Evolutionary conservation across 139 green algal species (phyloP).

Genomic region (Zygnema circumcarinatum): DNA sequence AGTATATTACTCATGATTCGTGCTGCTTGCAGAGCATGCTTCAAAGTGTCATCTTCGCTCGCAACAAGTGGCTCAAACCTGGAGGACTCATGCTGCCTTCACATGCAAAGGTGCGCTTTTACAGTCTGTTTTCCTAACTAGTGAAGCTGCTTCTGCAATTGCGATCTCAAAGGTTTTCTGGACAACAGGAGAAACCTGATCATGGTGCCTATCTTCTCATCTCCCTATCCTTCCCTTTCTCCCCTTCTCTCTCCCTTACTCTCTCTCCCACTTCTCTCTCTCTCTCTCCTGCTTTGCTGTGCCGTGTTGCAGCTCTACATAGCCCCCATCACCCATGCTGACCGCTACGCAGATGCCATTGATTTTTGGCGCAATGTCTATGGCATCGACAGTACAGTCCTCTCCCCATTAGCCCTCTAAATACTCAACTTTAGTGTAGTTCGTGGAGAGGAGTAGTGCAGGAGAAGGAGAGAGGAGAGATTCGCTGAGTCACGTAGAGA

Average conservation of each 20-base stretch:
- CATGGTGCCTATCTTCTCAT: neutral
- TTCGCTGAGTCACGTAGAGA: no score
- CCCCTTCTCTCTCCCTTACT: neutral
- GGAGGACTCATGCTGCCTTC: constrained; percentile 89
- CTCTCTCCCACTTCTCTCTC: no score
- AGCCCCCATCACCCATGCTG: constrained; percentile 76
- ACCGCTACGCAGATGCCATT: constrained; percentile 86
- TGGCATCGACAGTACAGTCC: constrained; percentile 77
- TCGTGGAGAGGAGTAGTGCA: no score
- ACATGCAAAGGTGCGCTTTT: constrained; percentile 59
- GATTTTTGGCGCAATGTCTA: constrained; percentile 91
- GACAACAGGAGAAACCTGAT: neutral
- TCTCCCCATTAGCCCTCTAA: neutral
- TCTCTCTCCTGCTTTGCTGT: no score
- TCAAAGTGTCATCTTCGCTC: constrained; percentile 86
- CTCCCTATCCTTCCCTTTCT: neutral
- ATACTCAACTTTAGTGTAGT: no score
- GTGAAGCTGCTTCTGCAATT: no score
- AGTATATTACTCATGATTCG: no score
- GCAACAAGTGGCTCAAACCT: constrained; percentile 86
- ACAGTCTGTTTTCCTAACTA: no score
- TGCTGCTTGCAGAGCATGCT: constrained; percentile 90
- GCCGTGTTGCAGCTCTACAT: constrained; percentile 66
- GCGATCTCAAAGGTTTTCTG: no score
- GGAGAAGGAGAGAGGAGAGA: no score